Conservation (phyloP, 768 basidiomycete genomes). For the Bullera alba region DNA sequence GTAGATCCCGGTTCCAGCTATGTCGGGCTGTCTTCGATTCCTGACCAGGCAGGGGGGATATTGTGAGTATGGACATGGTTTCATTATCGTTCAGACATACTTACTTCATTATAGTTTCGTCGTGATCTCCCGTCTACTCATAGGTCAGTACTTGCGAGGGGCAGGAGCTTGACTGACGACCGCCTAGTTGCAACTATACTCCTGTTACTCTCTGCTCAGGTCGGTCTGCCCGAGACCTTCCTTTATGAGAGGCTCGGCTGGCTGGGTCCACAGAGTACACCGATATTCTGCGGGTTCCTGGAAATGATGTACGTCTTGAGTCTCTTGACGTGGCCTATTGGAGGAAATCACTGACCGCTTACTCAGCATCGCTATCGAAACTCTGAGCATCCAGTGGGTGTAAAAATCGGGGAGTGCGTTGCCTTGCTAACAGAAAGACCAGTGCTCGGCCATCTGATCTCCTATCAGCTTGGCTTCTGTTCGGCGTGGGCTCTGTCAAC, state of each 20-base stretch:
- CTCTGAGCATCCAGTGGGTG: constrained; percentile 24
- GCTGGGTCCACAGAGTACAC: constrained; percentile 33
- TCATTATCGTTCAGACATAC: neutral
- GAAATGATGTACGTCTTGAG: constrained; percentile 24
- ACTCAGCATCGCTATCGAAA: constrained; percentile 18
- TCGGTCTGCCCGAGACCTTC: constrained; percentile 27
- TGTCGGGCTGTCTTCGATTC: constrained; percentile 13
- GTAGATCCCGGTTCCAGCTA: constrained; percentile 2
- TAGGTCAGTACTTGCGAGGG: constrained; percentile 1
- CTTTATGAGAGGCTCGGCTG: constrained; percentile 17
- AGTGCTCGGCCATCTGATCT: constrained; percentile 1
- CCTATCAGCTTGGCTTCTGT: constrained; percentile 19
- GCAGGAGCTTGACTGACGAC: constrained; percentile 1
- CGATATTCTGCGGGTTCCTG: constrained; percentile 16
- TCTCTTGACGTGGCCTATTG: neutral
- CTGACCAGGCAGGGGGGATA: constrained; percentile 13
- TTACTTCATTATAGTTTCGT: neutral
- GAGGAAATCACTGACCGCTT: neutral
- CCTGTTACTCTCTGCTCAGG: constrained; percentile 13
- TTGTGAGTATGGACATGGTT: constrained; percentile 3
- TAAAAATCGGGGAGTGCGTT: neutral
- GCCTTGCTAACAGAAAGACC: neutral
- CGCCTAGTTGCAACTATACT: constrained; percentile 2
- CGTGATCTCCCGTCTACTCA: neutral
- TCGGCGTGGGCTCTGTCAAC: constrained; percentile 22